Percentiles rank a stretch among this genome's conserved stretches.
Conservation (phyloP, 108 stramenopile species). For the Stephanodiscus triporus region DNA sequence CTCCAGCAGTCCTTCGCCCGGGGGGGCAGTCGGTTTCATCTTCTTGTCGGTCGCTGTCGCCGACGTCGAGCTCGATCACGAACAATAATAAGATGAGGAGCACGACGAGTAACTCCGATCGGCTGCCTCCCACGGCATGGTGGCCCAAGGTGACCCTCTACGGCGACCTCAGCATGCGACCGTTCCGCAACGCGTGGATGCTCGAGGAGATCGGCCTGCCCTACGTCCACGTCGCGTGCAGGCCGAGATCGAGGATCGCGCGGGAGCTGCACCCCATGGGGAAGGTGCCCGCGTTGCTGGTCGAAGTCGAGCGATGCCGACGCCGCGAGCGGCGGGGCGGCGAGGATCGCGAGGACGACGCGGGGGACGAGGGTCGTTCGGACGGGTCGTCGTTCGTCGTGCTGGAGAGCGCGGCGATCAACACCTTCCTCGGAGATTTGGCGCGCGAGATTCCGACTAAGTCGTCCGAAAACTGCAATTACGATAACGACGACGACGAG, state of each 20-base stretch:
- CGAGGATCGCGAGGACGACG: neutral
- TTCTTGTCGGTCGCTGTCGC: too few relatives aligned
- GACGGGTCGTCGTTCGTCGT: constrained; percentile 39
- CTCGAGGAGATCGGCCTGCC: constrained; percentile 71
- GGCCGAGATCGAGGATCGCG: constrained; percentile 46
- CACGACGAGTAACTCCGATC: too few relatives aligned
- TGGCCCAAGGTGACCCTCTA: constrained; percentile 52
- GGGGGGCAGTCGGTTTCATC: too few relatives aligned
- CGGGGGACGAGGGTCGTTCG: neutral
- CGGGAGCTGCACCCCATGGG: constrained; percentile 65
- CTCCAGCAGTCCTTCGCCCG: too few relatives aligned
- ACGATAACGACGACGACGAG: neutral
- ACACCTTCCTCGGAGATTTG: constrained; percentile 74
- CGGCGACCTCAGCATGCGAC: constrained; percentile 61
- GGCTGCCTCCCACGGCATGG: too few relatives aligned
- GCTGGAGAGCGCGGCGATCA: constrained; percentile 79
- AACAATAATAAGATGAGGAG: too few relatives aligned
- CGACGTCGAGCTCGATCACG: too few relatives aligned
- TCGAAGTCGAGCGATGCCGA: constrained; percentile 7
- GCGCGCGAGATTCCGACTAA: too few relatives aligned
- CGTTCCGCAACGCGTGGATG: constrained; percentile 86
- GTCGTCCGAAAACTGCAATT: too few relatives aligned
- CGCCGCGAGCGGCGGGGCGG: too few relatives aligned
- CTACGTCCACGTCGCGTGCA: constrained; percentile 46
- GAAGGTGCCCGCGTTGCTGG: constrained; percentile 74